Conservation (phyloP, 208 protist genomes). For the Naegleria lovaniensis region DNA sequence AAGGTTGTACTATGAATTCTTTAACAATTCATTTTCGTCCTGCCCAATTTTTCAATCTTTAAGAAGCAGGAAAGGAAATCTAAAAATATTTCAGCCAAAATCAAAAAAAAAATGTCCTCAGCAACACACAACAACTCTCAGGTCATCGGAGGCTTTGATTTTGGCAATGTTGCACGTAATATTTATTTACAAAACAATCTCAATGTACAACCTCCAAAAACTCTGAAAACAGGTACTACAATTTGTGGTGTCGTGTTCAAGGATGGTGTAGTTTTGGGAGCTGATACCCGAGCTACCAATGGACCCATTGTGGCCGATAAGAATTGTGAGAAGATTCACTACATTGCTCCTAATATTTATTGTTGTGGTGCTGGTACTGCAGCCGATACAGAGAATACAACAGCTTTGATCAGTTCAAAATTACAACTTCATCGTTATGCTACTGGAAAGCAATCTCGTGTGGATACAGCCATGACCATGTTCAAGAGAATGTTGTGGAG, state of each 20-base stretch:
- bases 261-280: conserved; percentile 98
- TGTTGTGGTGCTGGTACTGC: conserved; percentile 99
- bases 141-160: conserved; percentile 72
- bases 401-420: conserved; percentile 83
- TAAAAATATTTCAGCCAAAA: too few relatives aligned
- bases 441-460: conserved; percentile 85
- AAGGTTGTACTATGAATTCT: too few relatives aligned
- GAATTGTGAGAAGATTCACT: conserved; percentile 99
- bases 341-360: conserved; percentile 99
- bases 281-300: conserved; percentile 98
- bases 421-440: conserved; percentile 88
- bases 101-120: too few relatives aligned
- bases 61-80: too few relatives aligned
- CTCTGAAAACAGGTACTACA: conserved; percentile 98
- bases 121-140: too few relatives aligned
- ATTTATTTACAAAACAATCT: conserved; percentile 57
- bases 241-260: conserved; percentile 97
- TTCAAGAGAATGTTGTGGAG: conserved; percentile 92
- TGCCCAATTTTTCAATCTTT: too few relatives aligned
- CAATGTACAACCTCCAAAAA: conserved; percentile 60
- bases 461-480: conserved; percentile 90
- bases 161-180: conserved; percentile 84
- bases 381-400: conserved; percentile 94
- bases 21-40: too few relatives aligned
- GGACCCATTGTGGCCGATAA: conserved; percentile 98